Evolutionary conservation across 2,329 filamentous ascomycete genomes (phyloP).

Genomic region (Chaetothyriales sp.): DNA sequence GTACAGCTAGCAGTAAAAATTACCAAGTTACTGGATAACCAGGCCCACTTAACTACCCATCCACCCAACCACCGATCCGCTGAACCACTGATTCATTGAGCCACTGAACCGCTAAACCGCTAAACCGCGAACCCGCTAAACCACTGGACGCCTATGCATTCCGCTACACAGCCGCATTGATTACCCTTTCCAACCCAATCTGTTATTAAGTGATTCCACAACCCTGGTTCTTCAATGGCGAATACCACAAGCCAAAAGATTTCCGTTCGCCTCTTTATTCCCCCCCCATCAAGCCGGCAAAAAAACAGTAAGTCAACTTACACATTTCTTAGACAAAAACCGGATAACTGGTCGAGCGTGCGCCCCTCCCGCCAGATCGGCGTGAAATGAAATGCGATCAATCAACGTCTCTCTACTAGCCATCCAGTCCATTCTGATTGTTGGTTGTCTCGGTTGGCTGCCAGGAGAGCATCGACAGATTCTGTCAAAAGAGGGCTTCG

Average conservation of each 20-base stretch:
- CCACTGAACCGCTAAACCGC: too few species aligned
- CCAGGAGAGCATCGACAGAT: constrained; percentile 19
- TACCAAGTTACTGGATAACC: too few species aligned
- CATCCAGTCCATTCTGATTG: not conserved
- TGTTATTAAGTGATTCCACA: not conserved
- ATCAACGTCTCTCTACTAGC: not conserved
- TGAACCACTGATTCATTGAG: too few species aligned
- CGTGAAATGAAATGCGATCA: not conserved
- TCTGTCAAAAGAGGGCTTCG: constrained; percentile 14
- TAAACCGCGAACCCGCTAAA: too few species aligned
- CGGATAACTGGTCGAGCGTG: not conserved
- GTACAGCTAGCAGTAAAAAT: too few species aligned
- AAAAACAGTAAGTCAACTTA: too few species aligned
- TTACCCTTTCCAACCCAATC: not conserved
- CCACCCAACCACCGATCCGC: too few species aligned
- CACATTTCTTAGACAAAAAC: too few species aligned
- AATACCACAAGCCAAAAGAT: not conserved
- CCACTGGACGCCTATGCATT: too few species aligned
- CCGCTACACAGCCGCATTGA: not conserved
- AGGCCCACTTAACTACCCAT: too few species aligned
- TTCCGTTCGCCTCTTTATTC: not conserved
- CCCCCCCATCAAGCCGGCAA: too few species aligned
- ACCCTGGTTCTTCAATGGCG: not conserved
- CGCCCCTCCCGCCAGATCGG: too few species aligned
- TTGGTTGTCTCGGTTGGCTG: constrained; percentile 15